These are phyloP conservation scores for Fraxinus cuspidata DNA, from an alignment of 257 asterid genomes.

Conservation along the genomic window DNA sequence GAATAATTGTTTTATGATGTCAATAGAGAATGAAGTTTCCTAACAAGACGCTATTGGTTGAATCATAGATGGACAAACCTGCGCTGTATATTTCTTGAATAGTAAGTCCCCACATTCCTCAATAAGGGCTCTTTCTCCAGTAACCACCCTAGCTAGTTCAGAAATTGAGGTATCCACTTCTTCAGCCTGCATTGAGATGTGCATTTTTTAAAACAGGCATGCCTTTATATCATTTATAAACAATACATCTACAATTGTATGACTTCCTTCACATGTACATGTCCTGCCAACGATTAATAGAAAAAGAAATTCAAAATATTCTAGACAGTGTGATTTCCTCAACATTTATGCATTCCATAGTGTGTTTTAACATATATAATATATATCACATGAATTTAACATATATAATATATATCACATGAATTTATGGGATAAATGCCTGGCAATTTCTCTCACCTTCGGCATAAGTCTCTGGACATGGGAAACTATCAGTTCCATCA, in stretches of 20 bases:
- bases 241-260: background rate
- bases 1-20: background rate
- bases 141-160: slow-evolving; percentile 60
- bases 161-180: slow-evolving; percentile 57
- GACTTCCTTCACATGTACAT: background rate
- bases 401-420: background rate
- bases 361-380: background rate
- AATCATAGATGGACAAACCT: slow-evolving; percentile 36
- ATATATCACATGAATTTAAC: background rate
- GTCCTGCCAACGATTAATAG: background rate
- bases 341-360: background rate
- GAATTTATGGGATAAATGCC: background rate
- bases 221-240: background rate
- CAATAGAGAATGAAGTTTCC: background rate
- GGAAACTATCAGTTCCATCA: slow-evolving; percentile 42
- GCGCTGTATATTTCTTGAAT: slow-evolving; percentile 43
- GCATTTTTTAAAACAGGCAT: background rate
- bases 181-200: slow-evolving; percentile 52
- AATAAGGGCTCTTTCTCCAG: slow-evolving; percentile 60
- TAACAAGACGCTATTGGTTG: background rate
- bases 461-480: slow-evolving; percentile 38
- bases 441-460: slow-evolving; percentile 38
- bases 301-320: background rate
- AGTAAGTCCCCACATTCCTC: slow-evolving; percentile 72
- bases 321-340: background rate